phyloP scores from a whole-genome alignment of 441 rosid genomes.

The Erodium chrysanthum region DNA sequence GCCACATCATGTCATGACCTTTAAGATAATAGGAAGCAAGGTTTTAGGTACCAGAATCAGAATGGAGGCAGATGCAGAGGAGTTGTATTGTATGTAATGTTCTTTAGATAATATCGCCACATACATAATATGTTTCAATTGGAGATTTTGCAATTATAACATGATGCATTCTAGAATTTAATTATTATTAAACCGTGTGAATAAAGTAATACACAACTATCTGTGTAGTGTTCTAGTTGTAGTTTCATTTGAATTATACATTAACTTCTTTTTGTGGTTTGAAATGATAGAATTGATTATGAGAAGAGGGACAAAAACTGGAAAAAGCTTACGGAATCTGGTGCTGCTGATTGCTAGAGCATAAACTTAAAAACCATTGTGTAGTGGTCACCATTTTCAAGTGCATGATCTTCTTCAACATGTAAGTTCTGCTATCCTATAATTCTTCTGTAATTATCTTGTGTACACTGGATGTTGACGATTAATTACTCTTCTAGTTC shows the following conservation, averaged over 20 bases:
- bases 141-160: too few species aligned
- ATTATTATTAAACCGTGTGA: too few species aligned
- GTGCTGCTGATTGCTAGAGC: slow-evolving; percentile 41
- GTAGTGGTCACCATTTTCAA: slow-evolving; percentile 72
- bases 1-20: too few species aligned
- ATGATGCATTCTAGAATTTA: too few species aligned
- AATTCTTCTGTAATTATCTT: background rate
- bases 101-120: too few species aligned
- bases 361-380: slow-evolving; percentile 56
- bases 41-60: too few species aligned
- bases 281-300: slow-evolving; percentile 59
- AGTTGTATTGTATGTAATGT: too few species aligned
- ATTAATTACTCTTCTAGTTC: slow-evolving; percentile 33
- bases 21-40: too few species aligned
- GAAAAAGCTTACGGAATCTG: slow-evolving; percentile 42
- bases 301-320: slow-evolving; percentile 45
- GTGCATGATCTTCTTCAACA: slow-evolving; percentile 63
- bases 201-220: too few species aligned
- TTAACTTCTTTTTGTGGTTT: slow-evolving; percentile 1
- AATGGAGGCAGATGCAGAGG: too few species aligned
- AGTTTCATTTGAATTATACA: background rate
- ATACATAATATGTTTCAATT: too few species aligned
- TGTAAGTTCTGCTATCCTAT: slow-evolving; percentile 32
- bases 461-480: background rate
- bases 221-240: too few species aligned